Evolutionary conservation across 768 basidiomycete genomes (phyloP), one percentile per base, ranked within the genome.

Genomic region (Lentinula sp.): DNA sequence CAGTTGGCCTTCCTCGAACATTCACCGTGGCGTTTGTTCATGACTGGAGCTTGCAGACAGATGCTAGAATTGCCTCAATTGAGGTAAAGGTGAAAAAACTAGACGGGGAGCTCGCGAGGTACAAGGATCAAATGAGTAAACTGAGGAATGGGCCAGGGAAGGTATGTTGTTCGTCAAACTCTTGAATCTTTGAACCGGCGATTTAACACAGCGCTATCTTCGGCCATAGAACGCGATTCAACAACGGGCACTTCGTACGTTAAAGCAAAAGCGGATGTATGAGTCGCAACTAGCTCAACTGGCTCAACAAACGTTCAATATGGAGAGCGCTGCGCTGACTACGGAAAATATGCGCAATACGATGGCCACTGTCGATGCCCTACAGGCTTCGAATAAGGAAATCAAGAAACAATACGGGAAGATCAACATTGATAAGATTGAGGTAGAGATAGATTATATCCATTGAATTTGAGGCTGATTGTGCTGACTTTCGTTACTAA

Each of bases 301-400:
- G 15, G 79, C 90, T 33, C 97, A 98, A 71, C 97, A 98, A 73
- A 88, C 92, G 23, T 98, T 93, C 79, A 98, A 99, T 75, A 98
- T 98, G 91, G 95, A 99, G 77, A 94, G 91, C 59, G 90, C 95
- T 12, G 85, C 91, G 13, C 85, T 98, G 68, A 88, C 93, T 8
- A 98, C 96, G n/a, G 97, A 98, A 76, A 98, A 98, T 73, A 74
- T 98, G 68, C 86, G 93, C 65, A 98, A 98, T 72, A 98, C 97
- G 68, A 98, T 99, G 96, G 96, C 93, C 12, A 98, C 97, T 0
- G 85, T 98, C 33, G 93, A 97, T 65, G 97, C 95, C 5, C 98
- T 99, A 95, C 85, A 93, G 71, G 69, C 81, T 16, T 95, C 97
- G 16, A 98, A 98, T 77, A 98, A 95, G 77, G 95, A 98, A 73